Conservation (phyloP, 768 basidiomycete species). For the Leccinum imitatum region DNA sequence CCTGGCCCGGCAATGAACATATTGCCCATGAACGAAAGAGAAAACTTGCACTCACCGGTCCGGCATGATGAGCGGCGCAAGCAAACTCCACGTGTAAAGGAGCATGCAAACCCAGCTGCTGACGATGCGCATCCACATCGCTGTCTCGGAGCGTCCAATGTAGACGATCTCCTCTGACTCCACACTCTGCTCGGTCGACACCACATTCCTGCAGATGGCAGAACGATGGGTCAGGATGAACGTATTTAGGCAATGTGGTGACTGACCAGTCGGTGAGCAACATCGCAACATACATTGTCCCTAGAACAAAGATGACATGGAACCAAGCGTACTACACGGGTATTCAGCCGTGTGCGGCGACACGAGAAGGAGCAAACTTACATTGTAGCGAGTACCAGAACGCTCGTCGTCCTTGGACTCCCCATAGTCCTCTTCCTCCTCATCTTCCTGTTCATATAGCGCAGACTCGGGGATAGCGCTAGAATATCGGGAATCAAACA, state of each 20-base stretch:
- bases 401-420: slow-evolving; percentile 91
- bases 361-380: slow-evolving; percentile 36
- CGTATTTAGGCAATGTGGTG: background rate
- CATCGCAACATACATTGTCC: slow-evolving; percentile 97
- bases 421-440: slow-evolving; percentile 70
- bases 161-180: slow-evolving; percentile 74
- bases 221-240: slow-evolving; percentile 4
- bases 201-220: slow-evolving; percentile 59
- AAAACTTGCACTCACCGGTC: slow-evolving; percentile 60
- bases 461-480: slow-evolving; percentile 94
- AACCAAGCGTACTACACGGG: slow-evolving; percentile 89
- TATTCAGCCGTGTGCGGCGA: background rate
- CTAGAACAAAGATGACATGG: slow-evolving; percentile 96
- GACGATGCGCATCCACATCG: slow-evolving; percentile 99
- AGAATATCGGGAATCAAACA: background rate
- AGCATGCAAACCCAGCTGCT: slow-evolving; percentile 93
- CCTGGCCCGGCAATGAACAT: slow-evolving; percentile 15
- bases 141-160: slow-evolving; percentile 92
- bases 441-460: slow-evolving; percentile 64
- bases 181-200: slow-evolving; percentile 51
- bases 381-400: slow-evolving; percentile 92
- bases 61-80: slow-evolving; percentile 89
- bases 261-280: slow-evolving; percentile 94
- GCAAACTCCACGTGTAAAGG: slow-evolving; percentile 81
- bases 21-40: background rate